Evolutionary conservation across 78 protist genomes (phyloP).

Genomic region (Dictyostelium firmibasis): DNA sequence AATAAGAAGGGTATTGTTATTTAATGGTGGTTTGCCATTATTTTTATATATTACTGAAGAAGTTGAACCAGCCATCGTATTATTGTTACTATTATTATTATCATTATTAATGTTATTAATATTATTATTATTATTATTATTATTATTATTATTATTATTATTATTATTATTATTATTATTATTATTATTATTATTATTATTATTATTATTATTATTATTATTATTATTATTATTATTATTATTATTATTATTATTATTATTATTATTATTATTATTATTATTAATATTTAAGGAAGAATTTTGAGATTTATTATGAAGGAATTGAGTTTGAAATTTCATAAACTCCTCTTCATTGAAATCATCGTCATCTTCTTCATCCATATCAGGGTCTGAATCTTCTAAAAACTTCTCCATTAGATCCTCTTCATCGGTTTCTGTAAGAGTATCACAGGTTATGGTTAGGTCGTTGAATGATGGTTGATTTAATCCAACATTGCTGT

Average conservation of each 20-base stretch:
- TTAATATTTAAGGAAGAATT: not conserved
- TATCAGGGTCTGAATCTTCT: constrained; percentile 28
- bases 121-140: no score
- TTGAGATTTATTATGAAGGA: not conserved
- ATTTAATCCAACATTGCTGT: not conserved
- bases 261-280: not conserved
- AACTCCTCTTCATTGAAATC: constrained; percentile 20
- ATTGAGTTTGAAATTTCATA: constrained; percentile 37
- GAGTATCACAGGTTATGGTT: constrained; percentile 66
- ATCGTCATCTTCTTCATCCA: not conserved
- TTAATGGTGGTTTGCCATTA: not conserved
- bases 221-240: not conserved
- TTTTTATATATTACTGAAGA: not conserved
- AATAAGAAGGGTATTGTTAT: no score
- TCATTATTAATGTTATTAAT: no score
- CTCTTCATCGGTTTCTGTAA: constrained; percentile 62
- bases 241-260: not conserved
- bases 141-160: not conserved
- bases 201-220: not conserved
- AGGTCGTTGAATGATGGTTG: constrained; percentile 72
- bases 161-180: not conserved
- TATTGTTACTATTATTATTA: no score
- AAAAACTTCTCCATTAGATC: constrained; percentile 19
- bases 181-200: not conserved
- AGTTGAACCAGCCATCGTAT: not conserved